These are phyloP conservation scores for Boletus coccyginus DNA, from an alignment of 768 basidiomycete species.

Conservation along the genomic window DNA sequence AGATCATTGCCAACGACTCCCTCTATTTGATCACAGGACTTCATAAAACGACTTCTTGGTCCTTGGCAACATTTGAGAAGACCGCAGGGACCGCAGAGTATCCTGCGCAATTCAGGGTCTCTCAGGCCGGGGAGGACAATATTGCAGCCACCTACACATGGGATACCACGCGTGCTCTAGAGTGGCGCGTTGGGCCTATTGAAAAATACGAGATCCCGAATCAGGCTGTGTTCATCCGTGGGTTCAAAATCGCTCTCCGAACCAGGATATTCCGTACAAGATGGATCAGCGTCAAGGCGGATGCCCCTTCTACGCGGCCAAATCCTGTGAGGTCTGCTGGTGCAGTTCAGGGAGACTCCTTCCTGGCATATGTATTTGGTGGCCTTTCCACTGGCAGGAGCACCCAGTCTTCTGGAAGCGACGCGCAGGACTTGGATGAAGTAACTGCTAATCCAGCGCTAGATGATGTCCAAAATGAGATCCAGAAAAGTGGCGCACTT, in stretches of 20 bases:
- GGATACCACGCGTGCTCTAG: constrained; percentile 1
- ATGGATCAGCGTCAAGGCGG: background rate
- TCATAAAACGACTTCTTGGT: constrained; percentile 21
- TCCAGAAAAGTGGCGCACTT: background rate
- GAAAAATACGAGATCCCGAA: constrained; percentile 2
- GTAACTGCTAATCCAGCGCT: background rate
- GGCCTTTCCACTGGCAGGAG: background rate
- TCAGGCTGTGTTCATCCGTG: constrained; percentile 21
- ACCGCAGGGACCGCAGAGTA: background rate
- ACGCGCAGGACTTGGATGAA: background rate
- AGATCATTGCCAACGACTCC: constrained; percentile 20
- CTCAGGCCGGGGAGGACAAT: background rate
- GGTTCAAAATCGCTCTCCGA: constrained; percentile 15
- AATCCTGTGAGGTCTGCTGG: background rate
- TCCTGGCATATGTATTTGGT: background rate
- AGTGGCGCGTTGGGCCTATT: constrained; percentile 5
- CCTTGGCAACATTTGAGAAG: constrained; percentile 22
- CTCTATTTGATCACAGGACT: constrained; percentile 27
- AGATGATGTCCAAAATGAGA: background rate
- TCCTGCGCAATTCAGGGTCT: constrained; percentile 6
- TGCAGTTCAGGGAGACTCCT: background rate
- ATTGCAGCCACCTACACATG: constrained; percentile 6
- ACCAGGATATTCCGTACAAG: background rate
- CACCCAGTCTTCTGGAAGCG: background rate
- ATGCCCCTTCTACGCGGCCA: background rate